Evolutionary conservation across 176 grass and related monocot species (phyloP).

Genomic region (Secale cereale): DNA sequence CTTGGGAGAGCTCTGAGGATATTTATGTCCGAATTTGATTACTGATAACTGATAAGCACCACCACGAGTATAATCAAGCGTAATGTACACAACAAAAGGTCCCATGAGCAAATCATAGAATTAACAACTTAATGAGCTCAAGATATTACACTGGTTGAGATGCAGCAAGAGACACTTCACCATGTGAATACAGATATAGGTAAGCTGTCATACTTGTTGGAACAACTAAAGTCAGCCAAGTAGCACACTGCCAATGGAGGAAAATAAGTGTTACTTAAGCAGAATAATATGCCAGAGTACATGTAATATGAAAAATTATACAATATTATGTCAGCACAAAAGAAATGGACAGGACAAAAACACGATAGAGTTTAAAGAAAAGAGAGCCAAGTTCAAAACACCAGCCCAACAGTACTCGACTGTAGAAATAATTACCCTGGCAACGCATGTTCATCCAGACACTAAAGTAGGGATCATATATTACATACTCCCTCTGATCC

Average conservation of each 20-base stretch:
- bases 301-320: not conserved
- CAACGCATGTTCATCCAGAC: not conserved
- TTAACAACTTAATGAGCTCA: conserved; percentile 10
- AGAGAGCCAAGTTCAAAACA: not conserved
- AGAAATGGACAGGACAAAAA: not conserved
- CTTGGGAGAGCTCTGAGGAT: not conserved
- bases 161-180: conserved; percentile 87
- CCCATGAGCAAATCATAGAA: conserved; percentile 10
- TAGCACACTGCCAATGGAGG: conserved; percentile 73
- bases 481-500: too few species aligned
- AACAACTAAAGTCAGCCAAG: conserved; percentile 88
- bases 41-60: conserved; percentile 8
- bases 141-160: conserved; percentile 97
- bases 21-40: not conserved
- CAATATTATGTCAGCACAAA: not conserved
- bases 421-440: not conserved
- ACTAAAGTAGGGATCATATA: not conserved
- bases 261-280: not conserved
- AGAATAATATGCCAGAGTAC: not conserved
- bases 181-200: conserved; percentile 92
- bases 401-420: too few species aligned
- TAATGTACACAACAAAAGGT: not conserved
- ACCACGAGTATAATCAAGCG: conserved; percentile 15
- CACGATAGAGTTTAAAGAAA: not conserved
- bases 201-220: conserved; percentile 99